Conservation (phyloP, 306 rosid species). For the Cotoneaster glaucophyllus region DNA sequence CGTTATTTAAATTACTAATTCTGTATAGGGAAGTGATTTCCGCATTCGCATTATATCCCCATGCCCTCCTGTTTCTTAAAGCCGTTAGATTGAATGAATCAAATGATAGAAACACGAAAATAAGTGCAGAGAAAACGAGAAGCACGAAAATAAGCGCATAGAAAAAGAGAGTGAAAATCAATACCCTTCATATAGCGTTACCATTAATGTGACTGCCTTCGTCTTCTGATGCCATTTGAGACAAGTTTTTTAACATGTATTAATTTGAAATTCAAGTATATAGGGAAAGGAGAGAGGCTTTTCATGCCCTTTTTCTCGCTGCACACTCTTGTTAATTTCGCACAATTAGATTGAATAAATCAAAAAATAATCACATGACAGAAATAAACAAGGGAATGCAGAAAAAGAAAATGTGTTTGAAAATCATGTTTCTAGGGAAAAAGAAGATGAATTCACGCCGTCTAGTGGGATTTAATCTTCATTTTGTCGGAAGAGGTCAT, state of each 20-base stretch:
- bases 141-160: not conserved
- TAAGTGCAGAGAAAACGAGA: not conserved
- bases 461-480: no score
- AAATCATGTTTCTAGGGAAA: not conserved
- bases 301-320: not conserved
- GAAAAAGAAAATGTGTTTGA: no score
- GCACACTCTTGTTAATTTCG: not conserved
- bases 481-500: not conserved
- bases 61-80: not conserved
- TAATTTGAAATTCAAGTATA: not conserved
- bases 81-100: not conserved
- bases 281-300: not conserved
- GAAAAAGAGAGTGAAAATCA: not conserved
- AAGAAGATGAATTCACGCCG: no score
- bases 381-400: not conserved
- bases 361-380: not conserved
- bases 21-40: not conserved
- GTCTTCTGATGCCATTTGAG: no score
- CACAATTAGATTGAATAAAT: no score
- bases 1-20: constrained; percentile 7
- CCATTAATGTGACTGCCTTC: not conserved
- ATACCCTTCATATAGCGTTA: not conserved
- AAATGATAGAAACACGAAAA: no score
- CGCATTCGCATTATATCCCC: not conserved
- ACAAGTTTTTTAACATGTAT: not conserved